Base-by-base conservation (phyloP, 495 filamentous ascomycete species). In the Melanomma pulvis-pyrius region DNA sequence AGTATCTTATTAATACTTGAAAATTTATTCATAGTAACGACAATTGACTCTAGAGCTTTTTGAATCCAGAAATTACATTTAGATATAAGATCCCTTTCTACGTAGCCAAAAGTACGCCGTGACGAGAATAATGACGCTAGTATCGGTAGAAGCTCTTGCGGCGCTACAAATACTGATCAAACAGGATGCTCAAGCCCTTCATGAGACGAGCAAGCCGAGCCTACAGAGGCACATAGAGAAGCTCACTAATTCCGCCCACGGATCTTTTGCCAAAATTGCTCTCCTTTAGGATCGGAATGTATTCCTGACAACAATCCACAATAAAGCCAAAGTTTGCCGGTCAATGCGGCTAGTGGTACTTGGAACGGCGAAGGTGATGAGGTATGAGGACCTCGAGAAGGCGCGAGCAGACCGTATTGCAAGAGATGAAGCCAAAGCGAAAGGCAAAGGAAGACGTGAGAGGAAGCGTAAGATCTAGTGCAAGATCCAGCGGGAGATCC, bases 141-240 rank as follows among this genome's bases (percentile, higher is more conserved):
- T 48, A 8, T 19, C n/a, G n/a, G 7, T 17, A 48, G 46, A 24
- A 24, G 46, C 8, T 48, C 46, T 48, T 21, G n/a, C n/a, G 22
- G 5, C 22, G 7, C 25, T 28, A 24, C 22, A 24, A 19, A 48
- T 6, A 5, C n/a, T 48, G 46, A 48, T 48, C 46, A 48, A 48
- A 21, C 46, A 48, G 8, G 46, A 48, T 48, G 17, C 22, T 24
- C 46, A 48, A 6, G n/a, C 46, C 7, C 15, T 19, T 7, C 6
- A 48, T 9, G 46, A 48, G 46, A 48, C 5, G 46, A 58, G 54
- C 54, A 58, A 58, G 21, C 54, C 36, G 30, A 15, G 54, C 30
- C 54, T 39, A 41, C 54, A 41, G 54, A 58, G 32, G 32, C 32
- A 39, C 11, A 11, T 41, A 44, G n/a, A 46, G 30, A 59, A 46